These are phyloP conservation scores for Lagenidium giganteum DNA, from an alignment of 352 stramenopile genomes.

Conservation along the genomic window DNA sequence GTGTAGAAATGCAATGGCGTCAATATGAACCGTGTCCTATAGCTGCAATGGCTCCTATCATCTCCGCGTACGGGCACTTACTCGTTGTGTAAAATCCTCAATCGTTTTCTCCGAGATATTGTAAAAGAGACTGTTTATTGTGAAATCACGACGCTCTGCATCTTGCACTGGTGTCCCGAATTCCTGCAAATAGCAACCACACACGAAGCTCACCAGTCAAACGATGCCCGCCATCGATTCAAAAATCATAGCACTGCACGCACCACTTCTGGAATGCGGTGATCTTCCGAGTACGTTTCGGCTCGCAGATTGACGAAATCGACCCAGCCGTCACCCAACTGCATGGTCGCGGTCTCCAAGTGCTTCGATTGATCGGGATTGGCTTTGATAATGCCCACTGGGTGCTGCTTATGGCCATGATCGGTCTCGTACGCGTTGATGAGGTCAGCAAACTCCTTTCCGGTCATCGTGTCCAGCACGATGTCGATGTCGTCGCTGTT, in stretches of 20 bases:
- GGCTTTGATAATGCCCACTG: conserved; percentile 71
- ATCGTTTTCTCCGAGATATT: conserved; percentile 93
- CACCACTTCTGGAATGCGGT: conserved; percentile 60
- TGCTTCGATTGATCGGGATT: conserved; percentile 96
- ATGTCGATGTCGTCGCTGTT: conserved; percentile 97
- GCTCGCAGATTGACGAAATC: conserved; percentile 98
- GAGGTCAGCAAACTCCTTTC: conserved; percentile 89
- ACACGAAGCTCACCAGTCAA: too few species aligned
- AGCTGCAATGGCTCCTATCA: too few species aligned
- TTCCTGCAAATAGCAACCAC: conserved; percentile 11
- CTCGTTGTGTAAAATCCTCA: conserved; percentile 92
- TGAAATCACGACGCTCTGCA: conserved; percentile 94
- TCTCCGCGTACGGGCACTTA: conserved; percentile 2
- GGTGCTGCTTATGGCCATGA: conserved; percentile 38
- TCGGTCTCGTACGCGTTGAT: conserved; percentile 59
- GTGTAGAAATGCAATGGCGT: too few species aligned
- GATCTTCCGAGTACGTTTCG: conserved; percentile 92
- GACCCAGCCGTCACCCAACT: conserved; percentile 89
- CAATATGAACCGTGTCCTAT: too few species aligned
- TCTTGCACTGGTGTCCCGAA: conserved; percentile 86
- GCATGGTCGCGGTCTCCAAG: conserved; percentile 97
- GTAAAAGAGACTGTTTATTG: conserved; percentile 99
- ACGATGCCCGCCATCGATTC: too few species aligned
- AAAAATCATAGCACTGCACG: background rate
- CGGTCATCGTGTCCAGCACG: conserved; percentile 95